Percentiles rank a stretch among this genome's conserved stretches.
These are phyloP conservation scores for Iberis amara DNA, from an alignment of 441 rosid genomes.

Conservation along the genomic window DNA sequence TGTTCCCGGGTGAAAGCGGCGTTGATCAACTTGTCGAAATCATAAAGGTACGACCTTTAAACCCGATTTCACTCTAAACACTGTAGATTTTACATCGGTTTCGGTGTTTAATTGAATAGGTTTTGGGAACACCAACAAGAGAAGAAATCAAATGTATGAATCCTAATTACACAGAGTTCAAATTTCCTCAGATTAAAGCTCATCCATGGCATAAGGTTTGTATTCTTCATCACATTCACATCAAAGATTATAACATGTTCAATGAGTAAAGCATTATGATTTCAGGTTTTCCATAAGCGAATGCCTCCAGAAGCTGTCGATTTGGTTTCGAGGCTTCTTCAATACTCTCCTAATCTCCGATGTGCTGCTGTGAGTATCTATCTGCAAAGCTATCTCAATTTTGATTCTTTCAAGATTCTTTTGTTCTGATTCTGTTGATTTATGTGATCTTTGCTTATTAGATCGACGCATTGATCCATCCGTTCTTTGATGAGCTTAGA, in stretches of 20 bases:
- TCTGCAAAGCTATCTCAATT: constrained; percentile 7
- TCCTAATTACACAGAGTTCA: constrained; percentile 90
- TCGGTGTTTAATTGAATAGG: constrained; percentile 38
- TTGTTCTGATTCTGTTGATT: constrained; percentile 13
- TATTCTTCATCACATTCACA: too few relatives aligned
- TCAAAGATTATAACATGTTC: background rate
- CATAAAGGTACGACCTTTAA: constrained; percentile 53
- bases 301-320: constrained; percentile 98
- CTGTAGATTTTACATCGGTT: background rate
- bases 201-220: constrained; percentile 97
- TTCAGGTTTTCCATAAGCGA: constrained; percentile 86
- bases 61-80: background rate
- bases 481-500: constrained; percentile 88
- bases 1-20: constrained; percentile 87
- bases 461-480: constrained; percentile 80
- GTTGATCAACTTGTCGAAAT: constrained; percentile 98
- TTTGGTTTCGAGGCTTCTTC: constrained; percentile 84
- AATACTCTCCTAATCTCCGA: constrained; percentile 92
- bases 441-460: constrained; percentile 25
- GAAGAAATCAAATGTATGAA: constrained; percentile 99
- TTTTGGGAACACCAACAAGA: constrained; percentile 93
- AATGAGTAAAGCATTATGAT: too few relatives aligned
- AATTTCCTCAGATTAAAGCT: constrained; percentile 94
- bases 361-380: constrained; percentile 83
- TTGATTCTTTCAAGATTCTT: background rate